phyloP scores from a whole-genome alignment of 306 rosid species.

The Cercis canadensis region DNA sequence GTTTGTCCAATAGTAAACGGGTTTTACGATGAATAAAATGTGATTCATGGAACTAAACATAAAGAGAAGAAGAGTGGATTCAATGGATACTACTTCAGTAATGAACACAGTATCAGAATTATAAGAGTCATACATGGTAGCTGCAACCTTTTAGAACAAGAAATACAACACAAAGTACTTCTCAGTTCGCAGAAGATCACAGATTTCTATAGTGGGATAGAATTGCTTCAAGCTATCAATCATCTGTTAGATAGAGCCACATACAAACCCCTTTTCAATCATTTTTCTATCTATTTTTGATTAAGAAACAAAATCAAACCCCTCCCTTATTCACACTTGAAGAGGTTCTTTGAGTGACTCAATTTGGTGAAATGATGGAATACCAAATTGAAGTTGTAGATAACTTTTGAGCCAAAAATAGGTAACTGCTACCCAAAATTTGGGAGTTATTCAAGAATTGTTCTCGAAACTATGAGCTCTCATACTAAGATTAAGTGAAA shows the following conservation, averaged over 20 bases:
- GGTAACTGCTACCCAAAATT: no score
- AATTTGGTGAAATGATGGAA: neutral
- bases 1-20: slow-evolving; percentile 8
- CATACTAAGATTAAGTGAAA: no score
- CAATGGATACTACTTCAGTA: neutral
- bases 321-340: neutral
- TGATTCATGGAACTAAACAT: no score
- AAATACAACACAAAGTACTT: slow-evolving; percentile 8
- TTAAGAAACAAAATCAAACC: no score
- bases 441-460: no score
- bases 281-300: no score
- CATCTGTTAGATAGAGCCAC: neutral
- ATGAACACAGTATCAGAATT: slow-evolving; percentile 3
- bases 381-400: neutral
- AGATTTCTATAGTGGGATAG: neutral
- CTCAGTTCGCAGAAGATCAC: neutral
- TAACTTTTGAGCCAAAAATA: neutral
- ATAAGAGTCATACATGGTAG: slow-evolving; percentile 6
- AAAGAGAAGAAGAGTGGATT: neutral
- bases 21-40: neutral
- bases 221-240: neutral
- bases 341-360: neutral
- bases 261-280: no score
- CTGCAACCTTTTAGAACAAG: slow-evolving; percentile 7
- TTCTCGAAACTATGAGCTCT: no score